Base-by-base conservation (phyloP, 2,329 filamentous ascomycete species). In the Cercospora janseana region DNA sequence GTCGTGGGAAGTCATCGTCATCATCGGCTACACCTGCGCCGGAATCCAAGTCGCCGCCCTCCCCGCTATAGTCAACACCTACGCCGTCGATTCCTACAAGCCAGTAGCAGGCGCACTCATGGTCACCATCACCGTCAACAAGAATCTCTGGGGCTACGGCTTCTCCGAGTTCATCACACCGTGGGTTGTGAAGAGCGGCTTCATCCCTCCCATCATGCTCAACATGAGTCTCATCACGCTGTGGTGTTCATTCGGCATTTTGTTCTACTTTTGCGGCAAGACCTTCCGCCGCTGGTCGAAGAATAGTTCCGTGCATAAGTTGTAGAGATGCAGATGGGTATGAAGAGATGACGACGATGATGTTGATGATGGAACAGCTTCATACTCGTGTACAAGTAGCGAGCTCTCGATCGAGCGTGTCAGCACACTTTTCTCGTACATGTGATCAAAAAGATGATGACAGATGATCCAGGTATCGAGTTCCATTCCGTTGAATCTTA, bases 1-100 rank as follows among this genome's bases (percentile, higher is more conserved):
- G 80, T 12, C 79, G 75, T 65, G 67, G 82, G 61, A 67, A 73
- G 38, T 74, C 45, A 73, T 83, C 51, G 77, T 83, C 4, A 72
- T 83, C 13, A 69, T 83, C 45, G 80, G 79, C 5, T 83, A 77
- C 60, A 75, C 75, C 4, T 77, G 72, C 51, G 75, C 77, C 0
- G 80, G 73, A 64, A 79, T 83, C 34, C 78, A 82, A 61, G 80
- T 83, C 12, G 75, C 80, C 2, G 80, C 79, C 0, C 66, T 85
- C 9, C 81, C 82, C 0, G 75, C 76, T 9, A 84, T 85, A 49
- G 74, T 71, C 4, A 78, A 72, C 26, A 81, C 71, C 2, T 84
- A 84, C 59, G 79, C 80, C 0, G 76, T 85, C 12, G 82, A 85
- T 63, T 78, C 74, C 49, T 85, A 85, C 66, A 85, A 84, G 66